Evolutionary conservation across 2,329 filamentous ascomycete species (phyloP), one percentile per base, ranked within the genome.

Genomic region (Orbilia javanica): DNA sequence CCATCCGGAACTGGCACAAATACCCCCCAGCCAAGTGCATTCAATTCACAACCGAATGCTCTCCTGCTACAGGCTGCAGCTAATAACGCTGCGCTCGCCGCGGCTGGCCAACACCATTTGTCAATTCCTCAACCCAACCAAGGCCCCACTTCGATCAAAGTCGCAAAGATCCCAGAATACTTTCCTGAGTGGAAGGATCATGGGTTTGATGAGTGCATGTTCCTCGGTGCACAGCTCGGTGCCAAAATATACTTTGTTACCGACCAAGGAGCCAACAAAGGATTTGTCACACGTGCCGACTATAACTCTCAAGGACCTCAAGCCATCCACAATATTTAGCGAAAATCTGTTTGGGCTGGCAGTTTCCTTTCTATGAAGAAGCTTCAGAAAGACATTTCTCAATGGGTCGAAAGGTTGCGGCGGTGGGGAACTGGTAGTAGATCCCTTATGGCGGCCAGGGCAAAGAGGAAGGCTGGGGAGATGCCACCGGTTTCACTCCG

Each of bases 21-120:
- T 84, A 98, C 95, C 0, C 96, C 96, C 0, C 93, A 93, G 1
- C 82, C 90, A 82, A 84, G 86, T 77, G 81, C 85, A 83, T 79
- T 87, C 84, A 64, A 86, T 87, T 85, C 84, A 2, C 86, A 89
- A 48, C 94, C 97, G 53, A 97, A 98, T 83, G 94, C 95, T 13
- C 90, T 98, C 2, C 89, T 98, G 3, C 92, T 97, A 77, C 95
- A 95, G 3, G 96, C 96, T 1, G 97, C 95, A 0, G 94, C 92
- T 2, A 91, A 90, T 55, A 88, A 87, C 52, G 83, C 86, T 52
- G 84, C 87, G 64, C 85, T 88, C 70, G 84, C 85, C 81, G 84
- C 84, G 52, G 86, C 87, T 80, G 75, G 79, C 46, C 79, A 81
- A 18, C 83, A 84, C 71, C 76, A 83, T 8, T 81, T 83, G 6